These are phyloP conservation scores for Trichosporon faecale DNA, from an alignment of 1,284 basidiomycete genomes.

Conservation along the genomic window DNA sequence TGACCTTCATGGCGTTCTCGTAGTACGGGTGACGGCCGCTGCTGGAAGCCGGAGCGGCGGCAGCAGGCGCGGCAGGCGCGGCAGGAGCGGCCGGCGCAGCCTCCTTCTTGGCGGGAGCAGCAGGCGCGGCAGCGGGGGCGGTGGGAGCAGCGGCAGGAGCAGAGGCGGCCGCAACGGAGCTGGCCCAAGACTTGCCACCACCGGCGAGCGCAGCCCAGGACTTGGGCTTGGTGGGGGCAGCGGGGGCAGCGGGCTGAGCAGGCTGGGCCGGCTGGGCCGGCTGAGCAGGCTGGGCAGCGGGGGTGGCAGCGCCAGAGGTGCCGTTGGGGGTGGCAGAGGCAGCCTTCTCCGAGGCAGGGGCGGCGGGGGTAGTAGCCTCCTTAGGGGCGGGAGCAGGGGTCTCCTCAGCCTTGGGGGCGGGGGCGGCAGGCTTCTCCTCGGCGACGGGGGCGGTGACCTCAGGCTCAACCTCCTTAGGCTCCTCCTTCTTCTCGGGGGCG, in stretches of 20 bases:
- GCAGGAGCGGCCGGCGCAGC: constrained; percentile 20
- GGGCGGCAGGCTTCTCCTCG: constrained; percentile 18
- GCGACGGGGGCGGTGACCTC: constrained; percentile 25
- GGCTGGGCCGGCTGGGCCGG: constrained; percentile 54
- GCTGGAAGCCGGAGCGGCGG: constrained; percentile 23
- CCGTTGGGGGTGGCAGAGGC: constrained; percentile 27
- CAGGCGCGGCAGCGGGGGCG: constrained; percentile 25
- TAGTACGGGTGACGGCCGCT: constrained; percentile 55
- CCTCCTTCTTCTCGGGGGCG: constrained; percentile 15
- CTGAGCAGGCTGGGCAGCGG: constrained; percentile 41
- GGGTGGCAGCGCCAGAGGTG: constrained; percentile 25
- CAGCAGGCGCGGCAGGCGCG: constrained; percentile 28
- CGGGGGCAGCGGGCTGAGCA: constrained; percentile 40
- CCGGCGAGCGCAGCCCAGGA: constrained; percentile 4
- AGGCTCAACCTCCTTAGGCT: constrained; percentile 29
- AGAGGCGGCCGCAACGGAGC: constrained; percentile 18
- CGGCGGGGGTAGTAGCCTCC: constrained; percentile 40
- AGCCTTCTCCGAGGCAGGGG: constrained; percentile 10
- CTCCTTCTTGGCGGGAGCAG: constrained; percentile 15
- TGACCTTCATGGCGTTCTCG: constrained; percentile 61
- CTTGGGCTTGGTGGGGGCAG: constrained; percentile 18
- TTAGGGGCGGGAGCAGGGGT: constrained; percentile 49
- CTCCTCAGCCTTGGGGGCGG: constrained; percentile 34
- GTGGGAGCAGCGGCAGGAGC: constrained; percentile 26
- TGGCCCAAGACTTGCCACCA: constrained; percentile 5